Evolutionary conservation across 2,329 filamentous ascomycete species (phyloP).

Genomic region (Grosmannia clavigera): DNA sequence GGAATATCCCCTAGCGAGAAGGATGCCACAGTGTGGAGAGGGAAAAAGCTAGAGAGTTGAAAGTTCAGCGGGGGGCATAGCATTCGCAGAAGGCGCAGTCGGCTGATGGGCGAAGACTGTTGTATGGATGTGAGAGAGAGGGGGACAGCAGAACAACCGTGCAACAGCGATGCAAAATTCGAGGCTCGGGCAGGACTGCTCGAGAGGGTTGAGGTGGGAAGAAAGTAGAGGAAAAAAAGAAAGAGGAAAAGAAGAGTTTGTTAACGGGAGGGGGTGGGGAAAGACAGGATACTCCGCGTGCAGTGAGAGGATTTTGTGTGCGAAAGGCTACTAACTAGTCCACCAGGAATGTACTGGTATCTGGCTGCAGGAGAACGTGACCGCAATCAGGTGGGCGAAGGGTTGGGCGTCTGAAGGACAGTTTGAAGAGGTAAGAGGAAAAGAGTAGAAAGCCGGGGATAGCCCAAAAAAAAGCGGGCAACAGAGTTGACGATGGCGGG

Average conservation of each 20-base stretch:
- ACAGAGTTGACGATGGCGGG: constrained; percentile 9
- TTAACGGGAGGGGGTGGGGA: constrained; percentile 10
- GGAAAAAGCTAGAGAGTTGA: background rate
- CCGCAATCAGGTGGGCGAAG: background rate
- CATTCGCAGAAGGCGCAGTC: constrained; percentile 1
- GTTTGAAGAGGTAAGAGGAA: background rate
- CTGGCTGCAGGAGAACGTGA: background rate
- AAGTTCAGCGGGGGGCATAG: background rate
- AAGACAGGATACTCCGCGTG: background rate
- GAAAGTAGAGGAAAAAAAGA: background rate
- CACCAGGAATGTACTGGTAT: background rate
- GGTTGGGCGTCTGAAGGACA: background rate
- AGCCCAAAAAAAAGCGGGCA: constrained; percentile 7
- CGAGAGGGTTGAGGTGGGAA: background rate
- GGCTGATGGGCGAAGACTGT: background rate
- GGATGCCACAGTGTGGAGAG: background rate
- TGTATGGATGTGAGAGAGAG: background rate
- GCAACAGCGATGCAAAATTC: background rate
- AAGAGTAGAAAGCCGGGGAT: background rate
- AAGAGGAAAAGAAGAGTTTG: constrained; percentile 3
- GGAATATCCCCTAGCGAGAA: background rate
- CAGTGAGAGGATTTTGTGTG: background rate
- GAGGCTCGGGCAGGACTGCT: background rate
- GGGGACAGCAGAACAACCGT: background rate
- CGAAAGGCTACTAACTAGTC: constrained; percentile 1